Evolutionary conservation across 2,329 filamentous ascomycete genomes (phyloP).

Genomic region (Ciborinia camelliae): DNA sequence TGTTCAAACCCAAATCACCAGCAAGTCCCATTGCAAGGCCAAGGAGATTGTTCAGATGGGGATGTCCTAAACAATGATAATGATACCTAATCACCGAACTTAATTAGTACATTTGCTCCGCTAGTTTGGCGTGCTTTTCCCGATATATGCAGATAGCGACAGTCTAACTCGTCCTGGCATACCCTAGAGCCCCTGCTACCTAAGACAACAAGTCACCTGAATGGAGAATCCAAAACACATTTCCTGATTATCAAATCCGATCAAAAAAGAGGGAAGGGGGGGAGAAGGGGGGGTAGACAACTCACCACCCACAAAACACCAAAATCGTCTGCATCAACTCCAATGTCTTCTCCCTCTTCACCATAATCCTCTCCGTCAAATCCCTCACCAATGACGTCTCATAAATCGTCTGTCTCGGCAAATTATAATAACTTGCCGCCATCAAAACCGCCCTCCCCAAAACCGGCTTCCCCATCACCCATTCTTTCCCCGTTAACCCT

Average conservation of each 20-base stretch:
- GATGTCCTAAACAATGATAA: constrained; percentile 17
- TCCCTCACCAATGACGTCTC: constrained; percentile 7
- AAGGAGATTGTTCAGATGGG: constrained; percentile 16
- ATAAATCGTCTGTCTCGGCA: constrained; percentile 11
- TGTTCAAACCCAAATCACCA: constrained; percentile 6
- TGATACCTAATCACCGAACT: constrained; percentile 12
- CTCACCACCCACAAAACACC: constrained; percentile 15
- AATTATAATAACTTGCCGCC: constrained; percentile 15
- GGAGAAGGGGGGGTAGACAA: neutral
- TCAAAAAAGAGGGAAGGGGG: no score
- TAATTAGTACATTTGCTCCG: neutral
- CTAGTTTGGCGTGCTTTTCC: neutral
- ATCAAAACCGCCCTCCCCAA: constrained; percentile 12
- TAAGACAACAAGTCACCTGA: neutral
- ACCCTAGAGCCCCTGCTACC: neutral
- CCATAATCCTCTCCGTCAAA: constrained; percentile 11
- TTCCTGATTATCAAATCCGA: no score
- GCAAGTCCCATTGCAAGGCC: neutral
- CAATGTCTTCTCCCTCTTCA: constrained; percentile 10
- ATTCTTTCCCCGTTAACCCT: neutral
- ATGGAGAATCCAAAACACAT: neutral
- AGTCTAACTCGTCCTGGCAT: no score
- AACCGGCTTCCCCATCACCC: constrained; percentile 5
- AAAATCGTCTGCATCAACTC: constrained; percentile 18
- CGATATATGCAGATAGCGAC: neutral